A percentile compares a stretch with the other conserved stretches of the same genome.
Evolutionary conservation across 2,329 filamentous ascomycete species (phyloP).

Genomic region (Aspergillus amoenus): DNA sequence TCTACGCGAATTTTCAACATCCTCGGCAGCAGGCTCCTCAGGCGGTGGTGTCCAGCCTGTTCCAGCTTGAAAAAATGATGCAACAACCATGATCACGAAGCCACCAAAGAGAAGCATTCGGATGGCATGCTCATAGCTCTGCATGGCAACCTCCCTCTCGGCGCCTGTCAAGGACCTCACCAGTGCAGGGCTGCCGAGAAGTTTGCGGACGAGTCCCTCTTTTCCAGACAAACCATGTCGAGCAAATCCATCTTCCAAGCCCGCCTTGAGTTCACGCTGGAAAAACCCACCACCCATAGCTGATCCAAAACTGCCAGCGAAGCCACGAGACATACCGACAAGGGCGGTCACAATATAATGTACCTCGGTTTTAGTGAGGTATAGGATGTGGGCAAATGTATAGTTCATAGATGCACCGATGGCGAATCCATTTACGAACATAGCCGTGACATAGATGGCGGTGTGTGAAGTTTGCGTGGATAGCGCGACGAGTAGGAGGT

Average conservation of each 20-base stretch:
- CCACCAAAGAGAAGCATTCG: slow-evolving; percentile 54
- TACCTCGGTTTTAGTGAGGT: slow-evolving; percentile 64
- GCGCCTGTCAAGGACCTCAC: slow-evolving; percentile 50
- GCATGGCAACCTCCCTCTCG: slow-evolving; percentile 53
- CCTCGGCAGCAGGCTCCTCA: neutral
- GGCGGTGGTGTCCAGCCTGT: slow-evolving; percentile 52
- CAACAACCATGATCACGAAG: slow-evolving; percentile 49
- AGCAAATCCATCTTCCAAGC: slow-evolving; percentile 59
- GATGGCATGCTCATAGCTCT: slow-evolving; percentile 56
- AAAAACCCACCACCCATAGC: slow-evolving; percentile 78
- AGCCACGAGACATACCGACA: slow-evolving; percentile 75
- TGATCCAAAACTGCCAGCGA: slow-evolving; percentile 77
- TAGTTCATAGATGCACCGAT: slow-evolving; percentile 77
- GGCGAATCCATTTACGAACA: slow-evolving; percentile 70
- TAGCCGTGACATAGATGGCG: slow-evolving; percentile 56
- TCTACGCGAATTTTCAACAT: neutral
- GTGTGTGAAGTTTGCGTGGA: slow-evolving; percentile 55
- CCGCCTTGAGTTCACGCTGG: slow-evolving; percentile 57
- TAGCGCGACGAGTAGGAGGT: slow-evolving; percentile 57
- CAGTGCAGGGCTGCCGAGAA: slow-evolving; percentile 60
- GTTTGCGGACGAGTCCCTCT: slow-evolving; percentile 51
- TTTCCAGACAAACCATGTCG: slow-evolving; percentile 39
- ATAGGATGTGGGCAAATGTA: slow-evolving; percentile 74
- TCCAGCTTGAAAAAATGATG: slow-evolving; percentile 56
- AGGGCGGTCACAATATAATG: slow-evolving; percentile 77